Conservation (phyloP, 495 filamentous ascomycete genomes). For the Corynascus novoguineensis region DNA sequence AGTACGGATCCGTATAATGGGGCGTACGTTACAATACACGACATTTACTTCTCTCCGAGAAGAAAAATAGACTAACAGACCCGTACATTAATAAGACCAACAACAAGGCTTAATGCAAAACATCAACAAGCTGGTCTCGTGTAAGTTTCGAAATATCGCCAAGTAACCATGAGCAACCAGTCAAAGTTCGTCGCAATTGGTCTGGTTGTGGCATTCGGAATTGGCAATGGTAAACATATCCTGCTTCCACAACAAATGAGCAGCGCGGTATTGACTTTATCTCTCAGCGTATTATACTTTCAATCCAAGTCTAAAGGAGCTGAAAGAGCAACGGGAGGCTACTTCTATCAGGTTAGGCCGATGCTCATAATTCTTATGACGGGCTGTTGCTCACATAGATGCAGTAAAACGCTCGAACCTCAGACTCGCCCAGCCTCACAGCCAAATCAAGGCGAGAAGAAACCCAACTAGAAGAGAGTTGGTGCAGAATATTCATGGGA, state of each 20-base stretch:
- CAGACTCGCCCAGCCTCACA: neutral
- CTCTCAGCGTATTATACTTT: conserved; percentile 43
- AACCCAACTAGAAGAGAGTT: neutral
- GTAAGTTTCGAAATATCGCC: neutral
- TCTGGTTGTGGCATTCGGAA: conserved; percentile 20
- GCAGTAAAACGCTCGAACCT: conserved; percentile 14
- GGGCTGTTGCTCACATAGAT: conserved; percentile 13
- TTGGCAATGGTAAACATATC: conserved; percentile 25
- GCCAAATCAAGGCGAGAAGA: neutral
- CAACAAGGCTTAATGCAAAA: neutral
- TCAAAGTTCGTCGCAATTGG: conserved; percentile 22
- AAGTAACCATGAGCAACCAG: conserved; percentile 17
- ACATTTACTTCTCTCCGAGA: too few relatives aligned
- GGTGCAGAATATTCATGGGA: too few relatives aligned
- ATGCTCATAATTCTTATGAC: neutral
- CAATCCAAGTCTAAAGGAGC: conserved; percentile 34
- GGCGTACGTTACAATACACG: too few relatives aligned
- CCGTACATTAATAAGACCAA: too few relatives aligned
- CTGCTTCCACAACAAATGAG: neutral
- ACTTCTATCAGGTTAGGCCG: conserved; percentile 12
- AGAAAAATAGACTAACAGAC: too few relatives aligned
- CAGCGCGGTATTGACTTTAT: neutral
- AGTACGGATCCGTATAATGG: too few relatives aligned
- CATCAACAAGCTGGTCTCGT: neutral
- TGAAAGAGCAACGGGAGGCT: conserved; percentile 28